Conservation (phyloP, 768 basidiomycete genomes). For the Termitomyces sp. region DNA sequence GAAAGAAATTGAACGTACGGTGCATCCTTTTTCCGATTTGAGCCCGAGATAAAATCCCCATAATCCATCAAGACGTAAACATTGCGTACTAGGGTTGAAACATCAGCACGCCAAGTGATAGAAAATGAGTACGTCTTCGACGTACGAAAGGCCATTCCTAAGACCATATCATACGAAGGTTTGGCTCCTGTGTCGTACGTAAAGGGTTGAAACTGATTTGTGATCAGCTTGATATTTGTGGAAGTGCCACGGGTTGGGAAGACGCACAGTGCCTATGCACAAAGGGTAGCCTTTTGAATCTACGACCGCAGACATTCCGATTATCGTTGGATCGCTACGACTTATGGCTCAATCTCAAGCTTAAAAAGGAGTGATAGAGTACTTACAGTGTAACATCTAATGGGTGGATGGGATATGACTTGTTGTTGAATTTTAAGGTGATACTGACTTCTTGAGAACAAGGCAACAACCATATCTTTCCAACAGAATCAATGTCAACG, state of each 20-base stretch:
- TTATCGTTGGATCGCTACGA: conserved; percentile 26
- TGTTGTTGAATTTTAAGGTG: conserved; percentile 60
- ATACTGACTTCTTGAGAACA: conserved; percentile 63
- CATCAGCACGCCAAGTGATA: neutral
- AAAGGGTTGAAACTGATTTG: conserved; percentile 64
- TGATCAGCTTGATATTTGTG: neutral
- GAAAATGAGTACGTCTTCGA: conserved; percentile 48
- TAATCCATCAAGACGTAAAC: conserved; percentile 62
- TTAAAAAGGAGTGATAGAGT: neutral
- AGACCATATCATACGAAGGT: conserved; percentile 57
- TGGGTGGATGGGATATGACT: conserved; percentile 60
- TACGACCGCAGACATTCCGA: conserved; percentile 28
- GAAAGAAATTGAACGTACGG: conserved; percentile 68
- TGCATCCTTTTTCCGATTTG: conserved; percentile 27
- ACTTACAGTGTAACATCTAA: conserved; percentile 58
- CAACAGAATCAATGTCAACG: conserved; percentile 33
- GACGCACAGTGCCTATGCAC: conserved; percentile 41
- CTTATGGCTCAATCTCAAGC: neutral
- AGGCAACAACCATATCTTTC: conserved; percentile 57
- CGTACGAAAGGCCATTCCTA: conserved; percentile 74
- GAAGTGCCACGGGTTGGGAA: neutral
- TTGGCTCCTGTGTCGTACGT: conserved; percentile 39
- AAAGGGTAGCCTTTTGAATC: conserved; percentile 29
- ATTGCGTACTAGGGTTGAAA: conserved; percentile 51
- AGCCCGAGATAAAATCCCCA: conserved; percentile 54